These are phyloP conservation scores for Podospora bellae-mahoneyi DNA, from an alignment of 495 filamentous ascomycete species.

Conservation along the genomic window DNA sequence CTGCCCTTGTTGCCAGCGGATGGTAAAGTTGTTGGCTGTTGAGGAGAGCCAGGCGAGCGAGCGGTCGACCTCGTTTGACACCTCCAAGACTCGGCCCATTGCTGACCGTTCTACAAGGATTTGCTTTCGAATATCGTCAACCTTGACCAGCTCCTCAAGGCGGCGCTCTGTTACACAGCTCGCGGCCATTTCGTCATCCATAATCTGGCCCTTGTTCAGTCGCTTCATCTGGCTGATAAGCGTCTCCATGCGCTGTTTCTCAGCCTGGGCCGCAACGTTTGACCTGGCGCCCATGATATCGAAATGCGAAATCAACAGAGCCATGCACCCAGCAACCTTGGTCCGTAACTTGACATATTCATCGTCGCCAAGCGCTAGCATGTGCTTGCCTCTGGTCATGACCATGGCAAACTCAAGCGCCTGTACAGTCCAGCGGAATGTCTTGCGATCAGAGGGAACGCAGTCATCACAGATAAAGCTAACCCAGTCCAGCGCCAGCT, in stretches of 20 bases:
- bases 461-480: constrained; percentile 98
- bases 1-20: constrained; percentile 97
- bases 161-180: constrained; percentile 70
- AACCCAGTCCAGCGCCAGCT: constrained; percentile 92
- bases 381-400: constrained; percentile 89
- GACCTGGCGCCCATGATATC: constrained; percentile 98
- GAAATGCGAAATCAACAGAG: constrained; percentile 93
- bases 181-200: constrained; percentile 81
- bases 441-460: constrained; percentile 88
- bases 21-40: constrained; percentile 86
- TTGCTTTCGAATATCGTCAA: constrained; percentile 75
- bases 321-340: constrained; percentile 97
- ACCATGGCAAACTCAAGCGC: constrained; percentile 96
- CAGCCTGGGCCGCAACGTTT: constrained; percentile 85
- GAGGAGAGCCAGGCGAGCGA: constrained; percentile 91
- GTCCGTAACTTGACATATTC: constrained; percentile 77
- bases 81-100: constrained; percentile 84
- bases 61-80: constrained; percentile 89
- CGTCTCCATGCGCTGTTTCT: constrained; percentile 66
- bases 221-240: constrained; percentile 69
- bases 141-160: constrained; percentile 60
- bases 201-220: constrained; percentile 69
- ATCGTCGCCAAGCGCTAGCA: constrained; percentile 77
- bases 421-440: constrained; percentile 93
- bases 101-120: constrained; percentile 85